Evolutionary conservation across 768 basidiomycete genomes (phyloP).

Genomic region (Multifurca ochricompacta): DNA sequence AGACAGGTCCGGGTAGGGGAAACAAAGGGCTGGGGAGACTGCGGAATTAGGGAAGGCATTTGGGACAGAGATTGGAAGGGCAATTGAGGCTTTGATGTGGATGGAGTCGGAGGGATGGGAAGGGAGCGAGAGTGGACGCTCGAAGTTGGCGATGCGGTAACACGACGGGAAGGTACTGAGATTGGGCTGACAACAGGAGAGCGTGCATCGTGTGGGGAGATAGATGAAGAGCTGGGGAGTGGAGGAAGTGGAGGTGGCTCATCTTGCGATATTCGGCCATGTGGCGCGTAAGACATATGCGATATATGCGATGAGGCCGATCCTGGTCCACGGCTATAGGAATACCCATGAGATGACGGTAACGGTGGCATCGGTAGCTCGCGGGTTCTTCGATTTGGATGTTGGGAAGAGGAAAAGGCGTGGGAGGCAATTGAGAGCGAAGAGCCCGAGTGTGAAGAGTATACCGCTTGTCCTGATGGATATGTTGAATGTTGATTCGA

Average conservation of each 20-base stretch:
- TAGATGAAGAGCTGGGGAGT: background rate
- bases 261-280: background rate
- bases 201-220: background rate
- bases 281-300: background rate
- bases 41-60: background rate
- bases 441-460: background rate
- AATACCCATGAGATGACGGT: background rate
- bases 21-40: background rate
- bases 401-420: background rate
- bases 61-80: background rate
- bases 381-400: conserved; percentile 1
- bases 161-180: background rate
- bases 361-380: background rate
- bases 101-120: background rate
- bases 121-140: conserved; percentile 10
- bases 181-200: background rate
- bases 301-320: background rate
- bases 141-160: background rate
- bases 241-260: background rate
- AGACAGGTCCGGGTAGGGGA: background rate
- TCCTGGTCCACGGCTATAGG: background rate
- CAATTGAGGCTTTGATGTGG: background rate
- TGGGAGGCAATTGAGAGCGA: conserved; percentile 3
- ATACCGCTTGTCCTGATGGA: background rate
- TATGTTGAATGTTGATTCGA: background rate